Evolutionary conservation across 148 eudicot species (phyloP).

Genomic region (Arbutus unedo): DNA sequence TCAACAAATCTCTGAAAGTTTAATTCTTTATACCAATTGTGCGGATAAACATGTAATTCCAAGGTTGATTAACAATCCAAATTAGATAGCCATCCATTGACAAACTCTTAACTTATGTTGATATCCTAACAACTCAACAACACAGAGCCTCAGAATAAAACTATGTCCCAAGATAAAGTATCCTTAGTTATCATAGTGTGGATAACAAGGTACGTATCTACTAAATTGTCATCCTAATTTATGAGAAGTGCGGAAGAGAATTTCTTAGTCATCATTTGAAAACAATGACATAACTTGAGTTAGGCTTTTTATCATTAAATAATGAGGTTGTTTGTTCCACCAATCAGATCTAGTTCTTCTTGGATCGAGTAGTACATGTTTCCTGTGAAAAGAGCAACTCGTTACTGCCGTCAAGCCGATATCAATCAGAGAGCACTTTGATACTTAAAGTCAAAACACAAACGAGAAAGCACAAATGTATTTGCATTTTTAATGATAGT

Average conservation of each 20-base stretch:
- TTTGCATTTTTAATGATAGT: no score
- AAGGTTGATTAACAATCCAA: not conserved
- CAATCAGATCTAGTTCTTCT: no score
- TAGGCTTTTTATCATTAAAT: not conserved
- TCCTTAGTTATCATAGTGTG: not conserved
- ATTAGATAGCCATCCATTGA: not conserved
- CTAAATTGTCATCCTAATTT: not conserved
- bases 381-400: no score
- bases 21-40: no score
- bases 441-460: no score
- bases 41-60: no score
- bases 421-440: no score
- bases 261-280: not conserved
- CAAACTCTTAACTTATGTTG: not conserved
- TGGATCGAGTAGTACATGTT: no score
- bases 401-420: no score
- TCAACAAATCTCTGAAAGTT: no score
- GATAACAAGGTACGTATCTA: not conserved
- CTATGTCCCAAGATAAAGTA: conserved; percentile 4
- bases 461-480: no score
- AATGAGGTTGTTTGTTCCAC: no score
- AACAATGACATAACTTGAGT: not conserved
- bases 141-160: not conserved
- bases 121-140: not conserved
- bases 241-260: not conserved